Evolutionary conservation across 2,329 filamentous ascomycete genomes (phyloP).

Genomic region (Cladophialophora exuberans): DNA sequence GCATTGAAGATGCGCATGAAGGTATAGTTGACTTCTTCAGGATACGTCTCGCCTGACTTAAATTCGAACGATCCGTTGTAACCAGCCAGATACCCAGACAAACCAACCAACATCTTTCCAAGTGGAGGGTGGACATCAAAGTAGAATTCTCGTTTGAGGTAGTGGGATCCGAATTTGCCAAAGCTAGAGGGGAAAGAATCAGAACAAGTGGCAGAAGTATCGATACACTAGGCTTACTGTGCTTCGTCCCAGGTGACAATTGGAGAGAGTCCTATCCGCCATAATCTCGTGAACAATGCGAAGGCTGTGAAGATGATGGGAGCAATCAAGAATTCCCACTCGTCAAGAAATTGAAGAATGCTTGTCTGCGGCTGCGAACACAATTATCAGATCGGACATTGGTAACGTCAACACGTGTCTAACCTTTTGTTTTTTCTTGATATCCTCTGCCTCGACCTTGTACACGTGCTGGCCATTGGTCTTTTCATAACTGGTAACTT

Average conservation of each 20-base stretch:
- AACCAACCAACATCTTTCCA: conserved; percentile 96
- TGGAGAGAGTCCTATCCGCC: conserved; percentile 68
- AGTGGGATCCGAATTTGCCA: conserved; percentile 94
- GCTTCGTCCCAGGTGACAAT: conserved; percentile 79
- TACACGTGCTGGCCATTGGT: conserved; percentile 32
- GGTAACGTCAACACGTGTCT: too few species aligned
- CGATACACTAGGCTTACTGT: conserved; percentile 57
- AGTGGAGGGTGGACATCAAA: conserved; percentile 96
- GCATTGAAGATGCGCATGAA: conserved; percentile 99
- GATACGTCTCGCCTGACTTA: conserved; percentile 97
- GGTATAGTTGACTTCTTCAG: conserved; percentile 90
- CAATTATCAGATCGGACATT: neutral
- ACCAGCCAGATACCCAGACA: conserved; percentile 92
- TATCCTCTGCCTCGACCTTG: conserved; percentile 38
- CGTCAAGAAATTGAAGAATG: conserved; percentile 50
- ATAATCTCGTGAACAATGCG: conserved; percentile 69
- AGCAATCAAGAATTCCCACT: conserved; percentile 66
- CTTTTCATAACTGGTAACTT: conserved; percentile 42
- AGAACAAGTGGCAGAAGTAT: neutral
- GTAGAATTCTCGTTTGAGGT: conserved; percentile 99
- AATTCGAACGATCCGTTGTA: conserved; percentile 99
- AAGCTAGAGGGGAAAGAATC: conserved; percentile 42
- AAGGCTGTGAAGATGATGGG: conserved; percentile 65
- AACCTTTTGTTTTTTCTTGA: conserved; percentile 44
- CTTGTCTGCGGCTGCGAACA: conserved; percentile 38